Percentiles rank a stretch among this genome's conserved stretches.
Conservation (phyloP, 1,139 yeast genomes). For the Yamadazyma blattariae region DNA sequence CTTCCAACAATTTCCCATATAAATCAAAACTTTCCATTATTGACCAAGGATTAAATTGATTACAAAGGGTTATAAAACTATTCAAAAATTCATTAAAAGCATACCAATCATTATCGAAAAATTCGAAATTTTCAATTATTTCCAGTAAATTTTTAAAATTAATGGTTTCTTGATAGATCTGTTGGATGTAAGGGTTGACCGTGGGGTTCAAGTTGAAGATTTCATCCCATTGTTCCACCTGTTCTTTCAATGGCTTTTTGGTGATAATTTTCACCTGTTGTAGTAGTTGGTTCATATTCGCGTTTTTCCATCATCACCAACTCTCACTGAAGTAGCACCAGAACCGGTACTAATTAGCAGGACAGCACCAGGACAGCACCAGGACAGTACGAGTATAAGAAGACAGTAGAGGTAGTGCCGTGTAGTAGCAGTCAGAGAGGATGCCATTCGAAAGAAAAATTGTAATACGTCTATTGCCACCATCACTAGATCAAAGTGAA, state of each 20-base stretch:
- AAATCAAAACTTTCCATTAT: slow-evolving; percentile 56
- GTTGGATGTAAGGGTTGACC: slow-evolving; percentile 3
- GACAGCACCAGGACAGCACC: too few relatives aligned
- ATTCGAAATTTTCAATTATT: slow-evolving; percentile 7
- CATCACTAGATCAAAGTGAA: slow-evolving; percentile 11
- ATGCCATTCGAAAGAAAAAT: slow-evolving; percentile 11
- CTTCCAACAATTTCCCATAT: slow-evolving; percentile 49
- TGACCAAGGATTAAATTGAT: slow-evolving; percentile 62
- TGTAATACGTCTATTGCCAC: slow-evolving; percentile 16
- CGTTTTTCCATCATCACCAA: slow-evolving; percentile 1
- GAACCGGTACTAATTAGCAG: background rate
- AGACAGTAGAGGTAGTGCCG: too few relatives aligned
- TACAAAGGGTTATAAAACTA: slow-evolving; percentile 49
- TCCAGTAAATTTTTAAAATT: background rate
- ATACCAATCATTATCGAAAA: slow-evolving; percentile 33
- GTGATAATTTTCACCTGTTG: slow-evolving; percentile 7
- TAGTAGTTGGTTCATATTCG: slow-evolving; percentile 10
- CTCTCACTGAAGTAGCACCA: background rate
- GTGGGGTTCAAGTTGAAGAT: slow-evolving; percentile 7
- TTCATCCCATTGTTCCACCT: slow-evolving; percentile 4
- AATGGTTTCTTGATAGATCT: slow-evolving; percentile 4
- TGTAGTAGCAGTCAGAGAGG: too few relatives aligned
- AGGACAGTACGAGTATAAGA: too few relatives aligned
- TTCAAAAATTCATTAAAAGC: slow-evolving; percentile 52
- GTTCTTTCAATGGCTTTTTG: slow-evolving; percentile 4